Evolutionary conservation across 1,139 yeast genomes (phyloP).

Genomic region (Taphrina deformans): DNA sequence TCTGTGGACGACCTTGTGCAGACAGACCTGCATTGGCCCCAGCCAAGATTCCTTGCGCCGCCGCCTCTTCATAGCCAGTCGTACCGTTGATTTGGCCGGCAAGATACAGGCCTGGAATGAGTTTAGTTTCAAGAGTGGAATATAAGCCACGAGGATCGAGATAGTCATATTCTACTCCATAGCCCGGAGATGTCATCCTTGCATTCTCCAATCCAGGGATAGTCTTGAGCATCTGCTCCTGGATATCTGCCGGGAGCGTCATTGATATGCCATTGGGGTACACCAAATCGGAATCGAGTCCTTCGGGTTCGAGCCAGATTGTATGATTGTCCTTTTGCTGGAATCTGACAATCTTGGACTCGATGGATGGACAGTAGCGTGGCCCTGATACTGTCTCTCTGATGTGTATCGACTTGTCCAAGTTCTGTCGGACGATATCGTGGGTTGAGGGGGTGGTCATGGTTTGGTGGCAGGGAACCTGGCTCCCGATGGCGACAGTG

Average conservation of each 20-base stretch:
- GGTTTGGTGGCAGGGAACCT: constrained; percentile 74
- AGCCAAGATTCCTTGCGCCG: constrained; percentile 82
- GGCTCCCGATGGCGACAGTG: constrained; percentile 57
- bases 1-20: constrained; percentile 50
- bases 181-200: constrained; percentile 87
- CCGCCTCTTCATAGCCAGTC: constrained; percentile 98
- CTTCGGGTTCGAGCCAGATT: constrained; percentile 97
- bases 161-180: constrained; percentile 97
- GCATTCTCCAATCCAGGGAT: constrained; percentile 91
- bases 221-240: constrained; percentile 66
- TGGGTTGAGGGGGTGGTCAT: constrained; percentile 76
- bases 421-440: constrained; percentile 63
- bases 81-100: constrained; percentile 99
- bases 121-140: constrained; percentile 76
- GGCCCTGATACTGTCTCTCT: constrained; percentile 96
- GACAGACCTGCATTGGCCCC: constrained; percentile 86
- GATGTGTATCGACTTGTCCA: constrained; percentile 83
- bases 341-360: constrained; percentile 80
- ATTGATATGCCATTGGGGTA: constrained; percentile 97
- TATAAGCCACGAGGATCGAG: constrained; percentile 87
- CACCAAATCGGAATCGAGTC: constrained; percentile 68
- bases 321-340: constrained; percentile 72
- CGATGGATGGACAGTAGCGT: constrained; percentile 94
- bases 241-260: constrained; percentile 95
- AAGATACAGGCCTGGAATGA: constrained; percentile 71